Base-by-base conservation (phyloP, 768 basidiomycete species). In the Cystofilobasidium capitatum region DNA sequence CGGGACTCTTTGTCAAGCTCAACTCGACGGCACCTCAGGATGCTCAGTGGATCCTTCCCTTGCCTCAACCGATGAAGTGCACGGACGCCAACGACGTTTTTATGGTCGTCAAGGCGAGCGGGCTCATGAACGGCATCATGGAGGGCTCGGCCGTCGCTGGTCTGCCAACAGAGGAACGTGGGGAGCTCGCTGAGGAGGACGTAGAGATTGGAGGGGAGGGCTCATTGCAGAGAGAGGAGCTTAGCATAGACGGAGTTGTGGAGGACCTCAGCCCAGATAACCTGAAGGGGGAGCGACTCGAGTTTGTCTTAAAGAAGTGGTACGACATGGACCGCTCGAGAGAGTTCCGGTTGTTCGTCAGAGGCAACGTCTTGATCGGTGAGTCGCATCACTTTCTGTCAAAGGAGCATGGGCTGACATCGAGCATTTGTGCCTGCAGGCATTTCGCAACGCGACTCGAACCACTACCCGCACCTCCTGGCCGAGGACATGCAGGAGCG, bases 21-120 rank as follows among this genome's bases (percentile, higher is more conserved):
- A 97, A 96, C 74, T 96, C 93, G 79, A 89, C 91, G 8, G 86
- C 89, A n/a, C 93, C 93, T 17, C 70, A 92, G 91, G 94, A 98
- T 72, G 91, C 92, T 36, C 83, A 88, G 6, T 97, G 92, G 90
- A 83, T 96, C 61, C 80, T 94, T 6, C 88, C 91, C 2, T 81
- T 86, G 44, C 87, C 87, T 0, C 85, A 88, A 0, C 90, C 90
- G 6, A 80, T 96, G 49, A 88, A 87, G 78, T 97, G 93, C 78
- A 87, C 85, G 4, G 84, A 85, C 1, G 91, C 91, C 0, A 84
- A 88, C 0, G 93, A 98, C 71, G 87, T 97, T 37, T 97, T 94
- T 76, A 81, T 94, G 64, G 79, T 94, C 0, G 82, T 98, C 70
- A 97, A 98, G 76, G 90, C 91, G 0, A 92, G 90, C 37, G 89